Conservation (phyloP, 805 yeast species). For the Sugiyamaella lignohabitans region DNA sequence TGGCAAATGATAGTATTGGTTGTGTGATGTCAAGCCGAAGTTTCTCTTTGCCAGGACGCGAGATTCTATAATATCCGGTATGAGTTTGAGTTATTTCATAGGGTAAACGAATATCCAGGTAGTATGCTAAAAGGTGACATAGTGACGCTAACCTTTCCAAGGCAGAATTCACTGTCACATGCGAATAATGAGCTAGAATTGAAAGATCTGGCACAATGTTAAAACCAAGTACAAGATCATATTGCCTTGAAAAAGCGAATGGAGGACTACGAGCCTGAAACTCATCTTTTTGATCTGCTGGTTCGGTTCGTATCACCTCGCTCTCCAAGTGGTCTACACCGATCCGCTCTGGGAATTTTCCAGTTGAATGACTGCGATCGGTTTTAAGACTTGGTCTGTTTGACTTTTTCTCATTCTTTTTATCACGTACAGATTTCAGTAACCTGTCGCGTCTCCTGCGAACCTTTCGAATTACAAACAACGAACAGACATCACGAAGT, state of each 20-base stretch:
- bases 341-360: too few species aligned
- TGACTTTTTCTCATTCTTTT: background rate
- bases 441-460: slow-evolving; percentile 6
- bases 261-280: too few species aligned
- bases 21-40: slow-evolving; percentile 9
- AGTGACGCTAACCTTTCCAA: slow-evolving; percentile 31
- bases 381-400: background rate
- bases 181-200: slow-evolving; percentile 26
- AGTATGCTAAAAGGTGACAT: slow-evolving; percentile 27
- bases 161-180: slow-evolving; percentile 27
- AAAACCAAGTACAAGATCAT: slow-evolving; percentile 29
- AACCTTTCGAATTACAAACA: slow-evolving; percentile 19
- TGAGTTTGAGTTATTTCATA: slow-evolving; percentile 15
- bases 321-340: too few species aligned
- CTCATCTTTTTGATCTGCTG: background rate
- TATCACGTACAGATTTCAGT: background rate
- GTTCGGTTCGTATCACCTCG: background rate
- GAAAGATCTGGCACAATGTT: slow-evolving; percentile 29
- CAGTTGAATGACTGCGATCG: background rate
- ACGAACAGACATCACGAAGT: slow-evolving; percentile 9
- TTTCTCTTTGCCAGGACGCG: background rate
- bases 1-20: slow-evolving; percentile 25
- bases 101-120: slow-evolving; percentile 29
- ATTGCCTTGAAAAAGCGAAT: slow-evolving; percentile 10
- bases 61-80: slow-evolving; percentile 15